phyloP scores from a whole-genome alignment of 306 rosid genomes.

The Cucurbita argyrosperma region DNA sequence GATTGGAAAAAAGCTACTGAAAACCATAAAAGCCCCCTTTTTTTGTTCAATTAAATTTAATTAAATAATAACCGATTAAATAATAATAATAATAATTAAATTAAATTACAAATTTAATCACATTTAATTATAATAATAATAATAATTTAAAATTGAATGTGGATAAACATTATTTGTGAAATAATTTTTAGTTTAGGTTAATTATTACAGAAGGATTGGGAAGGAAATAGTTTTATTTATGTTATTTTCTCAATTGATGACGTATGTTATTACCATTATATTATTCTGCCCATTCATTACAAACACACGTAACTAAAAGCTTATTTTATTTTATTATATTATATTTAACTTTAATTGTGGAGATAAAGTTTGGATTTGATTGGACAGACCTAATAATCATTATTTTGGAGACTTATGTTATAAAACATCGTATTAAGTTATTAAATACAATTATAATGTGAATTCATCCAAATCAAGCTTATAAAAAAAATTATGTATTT shows the following conservation, averaged over 20 bases:
- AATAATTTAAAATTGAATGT: background rate
- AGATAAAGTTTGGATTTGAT: background rate
- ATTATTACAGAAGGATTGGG: background rate
- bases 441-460: background rate
- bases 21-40: background rate
- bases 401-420: background rate
- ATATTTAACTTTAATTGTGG: background rate
- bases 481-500: too few species aligned
- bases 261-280: background rate
- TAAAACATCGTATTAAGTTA: background rate
- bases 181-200: background rate
- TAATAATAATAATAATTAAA: background rate
- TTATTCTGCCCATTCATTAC: background rate
- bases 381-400: background rate
- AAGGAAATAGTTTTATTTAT: background rate
- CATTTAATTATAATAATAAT: background rate
- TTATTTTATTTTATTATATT: background rate
- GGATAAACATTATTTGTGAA: background rate
- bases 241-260: background rate
- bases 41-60: too few species aligned
- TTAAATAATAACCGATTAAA: too few species aligned
- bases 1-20: background rate
- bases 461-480: background rate
- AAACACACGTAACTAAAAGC: background rate
- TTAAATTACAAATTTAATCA: too few species aligned